Evolutionary conservation across 352 stramenopile genomes (phyloP), one percentile per base, ranked within the genome.

Genomic region (Nannochloropsis limnetica): DNA sequence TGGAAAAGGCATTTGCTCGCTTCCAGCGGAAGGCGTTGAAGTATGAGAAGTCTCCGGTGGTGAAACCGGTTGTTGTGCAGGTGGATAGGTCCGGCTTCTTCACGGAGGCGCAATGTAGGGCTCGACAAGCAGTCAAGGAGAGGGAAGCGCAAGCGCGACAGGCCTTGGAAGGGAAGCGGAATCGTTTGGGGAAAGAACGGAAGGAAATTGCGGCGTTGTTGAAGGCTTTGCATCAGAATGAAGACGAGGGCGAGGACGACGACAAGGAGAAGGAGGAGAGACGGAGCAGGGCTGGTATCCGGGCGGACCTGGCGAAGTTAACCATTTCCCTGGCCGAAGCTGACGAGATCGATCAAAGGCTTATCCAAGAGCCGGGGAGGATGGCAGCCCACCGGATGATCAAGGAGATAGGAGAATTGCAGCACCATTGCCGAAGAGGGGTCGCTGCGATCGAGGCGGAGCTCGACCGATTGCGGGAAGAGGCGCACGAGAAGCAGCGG

Each of bases 401-500:
- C 4, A 49, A 49, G 37, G 37, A 49, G 37, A 49, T 49, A 6
- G 37, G 37, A 1, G 2, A 49, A 14, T 14, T 49, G 17, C 37
- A 49, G 17, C 37, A 49, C 37, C 17, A 49, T 14, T 49, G 37
- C 4, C 37, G 37, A 49, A 6, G 37, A 49, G 25, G 61, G 9
- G 11, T 74, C n/a, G 61, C 61, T 31, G 25, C n/a, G 9, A 74
- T 22, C 61, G n/a, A 74, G 61, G 61, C n/a, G 25, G 61, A 74
- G 61, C n/a, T 74, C 9, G 25, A 14, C 9, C 11, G n/a, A 15
- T 29, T 74, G n/a, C 61, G 61, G 25, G 61, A 74, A 6, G 61
- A 74, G 25, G 61, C 61, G n/a, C n/a, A 74, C 5, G 61, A 74
- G 25, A 25, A 74, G 20, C 61, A 74, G 61, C 61, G 61, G 61